These are phyloP conservation scores for Geotrichum bryndzae DNA, from an alignment of 1,139 yeast species.

Conservation along the genomic window DNA sequence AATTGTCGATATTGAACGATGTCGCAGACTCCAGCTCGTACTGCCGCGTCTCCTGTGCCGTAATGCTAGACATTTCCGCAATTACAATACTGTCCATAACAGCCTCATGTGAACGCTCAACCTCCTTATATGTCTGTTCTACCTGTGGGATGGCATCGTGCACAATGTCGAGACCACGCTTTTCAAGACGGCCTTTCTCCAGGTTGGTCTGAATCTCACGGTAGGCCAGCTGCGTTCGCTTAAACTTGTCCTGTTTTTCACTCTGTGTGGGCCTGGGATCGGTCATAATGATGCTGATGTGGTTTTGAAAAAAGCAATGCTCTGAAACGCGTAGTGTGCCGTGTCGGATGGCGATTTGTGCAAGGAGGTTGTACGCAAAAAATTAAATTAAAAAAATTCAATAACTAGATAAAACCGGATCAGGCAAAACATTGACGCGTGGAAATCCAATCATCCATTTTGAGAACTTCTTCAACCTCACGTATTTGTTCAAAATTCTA, in stretches of 20 bases:
- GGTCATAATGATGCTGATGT: background rate
- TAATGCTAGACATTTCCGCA: slow-evolving; percentile 17
- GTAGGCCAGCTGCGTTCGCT: slow-evolving; percentile 10
- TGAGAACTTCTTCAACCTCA: background rate
- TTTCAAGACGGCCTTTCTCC: slow-evolving; percentile 3
- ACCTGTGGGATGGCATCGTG: slow-evolving; percentile 12
- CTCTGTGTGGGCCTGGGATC: background rate
- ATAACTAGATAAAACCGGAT: background rate
- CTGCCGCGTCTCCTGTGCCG: slow-evolving; percentile 18
- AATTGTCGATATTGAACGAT: slow-evolving; percentile 45
- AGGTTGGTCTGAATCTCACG: slow-evolving; percentile 12
- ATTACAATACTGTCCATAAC: slow-evolving; percentile 20
- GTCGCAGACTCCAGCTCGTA: slow-evolving; percentile 18
- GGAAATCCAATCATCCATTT: background rate
- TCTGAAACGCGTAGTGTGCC: background rate
- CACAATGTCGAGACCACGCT: slow-evolving; percentile 11
- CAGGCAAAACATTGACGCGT: background rate
- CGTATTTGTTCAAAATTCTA: background rate
- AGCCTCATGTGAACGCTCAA: slow-evolving; percentile 21
- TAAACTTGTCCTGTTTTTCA: background rate
- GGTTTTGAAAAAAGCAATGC: background rate
- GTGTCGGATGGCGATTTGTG: background rate
- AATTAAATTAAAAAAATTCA: background rate
- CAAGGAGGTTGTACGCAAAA: background rate
- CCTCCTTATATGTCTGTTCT: slow-evolving; percentile 17